Percentiles rank a stretch among this genome's conserved stretches.
Evolutionary conservation across 805 yeast genomes (phyloP).

Genomic region (Candida khao-thaluensis): DNA sequence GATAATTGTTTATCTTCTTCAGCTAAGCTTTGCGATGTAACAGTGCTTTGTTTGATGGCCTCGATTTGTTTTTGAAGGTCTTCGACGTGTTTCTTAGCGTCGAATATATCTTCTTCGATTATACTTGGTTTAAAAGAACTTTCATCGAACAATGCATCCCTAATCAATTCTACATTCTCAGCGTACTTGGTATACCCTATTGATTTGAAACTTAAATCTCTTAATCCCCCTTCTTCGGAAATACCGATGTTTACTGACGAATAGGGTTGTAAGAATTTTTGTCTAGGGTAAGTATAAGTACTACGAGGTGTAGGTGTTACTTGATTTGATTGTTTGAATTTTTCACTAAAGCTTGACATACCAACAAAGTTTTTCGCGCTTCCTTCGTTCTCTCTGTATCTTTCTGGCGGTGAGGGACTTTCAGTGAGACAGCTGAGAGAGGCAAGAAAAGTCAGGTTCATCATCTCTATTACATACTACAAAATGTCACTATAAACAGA

Average conservation of each 20-base stretch:
- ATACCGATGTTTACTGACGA: slow-evolving; percentile 41
- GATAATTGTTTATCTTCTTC: slow-evolving; percentile 2
- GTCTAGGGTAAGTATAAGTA: slow-evolving; percentile 18
- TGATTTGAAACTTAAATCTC: slow-evolving; percentile 41
- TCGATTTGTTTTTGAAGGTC: slow-evolving; percentile 4
- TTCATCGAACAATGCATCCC: slow-evolving; percentile 23
- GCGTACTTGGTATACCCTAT: slow-evolving; percentile 35
- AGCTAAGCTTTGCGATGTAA: not conserved
- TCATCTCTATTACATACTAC: not conserved
- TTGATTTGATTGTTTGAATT: slow-evolving; percentile 9
- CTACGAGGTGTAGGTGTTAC: slow-evolving; percentile 14
- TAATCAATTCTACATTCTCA: slow-evolving; percentile 35
- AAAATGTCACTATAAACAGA: not conserved
- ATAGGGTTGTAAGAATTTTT: slow-evolving; percentile 20
- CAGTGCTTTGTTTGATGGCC: not conserved
- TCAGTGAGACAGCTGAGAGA: not conserved
- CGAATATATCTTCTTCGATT: slow-evolving; percentile 19
- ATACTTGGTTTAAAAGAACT: slow-evolving; percentile 13
- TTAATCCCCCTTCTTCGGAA: slow-evolving; percentile 42
- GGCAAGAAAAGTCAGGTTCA: not conserved
- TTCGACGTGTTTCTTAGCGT: slow-evolving; percentile 23
- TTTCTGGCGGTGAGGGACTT: not conserved
- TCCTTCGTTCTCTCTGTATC: not conserved
- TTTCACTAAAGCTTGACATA: slow-evolving; percentile 15
- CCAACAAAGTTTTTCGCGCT: slow-evolving; percentile 2